Percentiles rank a stretch among this genome's conserved stretches.
Evolutionary conservation across 2,329 filamentous ascomycete genomes (phyloP).

Genomic region (Aspergillus hortae): DNA sequence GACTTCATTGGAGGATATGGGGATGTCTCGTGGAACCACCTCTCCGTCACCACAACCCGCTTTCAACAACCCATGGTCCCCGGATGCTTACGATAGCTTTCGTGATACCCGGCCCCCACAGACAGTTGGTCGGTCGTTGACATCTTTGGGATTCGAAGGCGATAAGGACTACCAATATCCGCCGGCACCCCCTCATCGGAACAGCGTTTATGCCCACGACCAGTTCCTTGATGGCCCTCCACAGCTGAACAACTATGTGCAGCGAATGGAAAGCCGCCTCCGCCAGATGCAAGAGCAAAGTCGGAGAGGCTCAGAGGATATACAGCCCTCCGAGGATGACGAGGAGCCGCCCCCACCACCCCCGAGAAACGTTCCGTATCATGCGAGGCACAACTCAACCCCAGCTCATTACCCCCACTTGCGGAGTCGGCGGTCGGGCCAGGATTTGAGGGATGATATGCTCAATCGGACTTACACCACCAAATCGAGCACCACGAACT

Average conservation of each 20-base stretch:
- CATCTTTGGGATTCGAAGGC: slow-evolving; percentile 66
- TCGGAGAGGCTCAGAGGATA: slow-evolving; percentile 43
- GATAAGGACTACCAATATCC: slow-evolving; percentile 53
- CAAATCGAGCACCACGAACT: slow-evolving; percentile 79
- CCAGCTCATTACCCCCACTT: slow-evolving; percentile 36
- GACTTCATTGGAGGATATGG: slow-evolving; percentile 87
- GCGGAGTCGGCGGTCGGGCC: slow-evolving; percentile 53
- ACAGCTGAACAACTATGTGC: slow-evolving; percentile 79
- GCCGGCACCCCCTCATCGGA: slow-evolving; percentile 54
- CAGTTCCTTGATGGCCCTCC: slow-evolving; percentile 56
- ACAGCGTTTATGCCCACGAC: slow-evolving; percentile 32
- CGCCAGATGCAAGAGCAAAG: slow-evolving; percentile 62
- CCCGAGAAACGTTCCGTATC: slow-evolving; percentile 50
- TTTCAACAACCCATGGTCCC: slow-evolving; percentile 72
- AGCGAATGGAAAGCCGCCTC: slow-evolving; percentile 84
- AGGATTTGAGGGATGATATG: slow-evolving; percentile 67
- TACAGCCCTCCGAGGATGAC: slow-evolving; percentile 48
- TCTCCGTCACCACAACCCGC: slow-evolving; percentile 55
- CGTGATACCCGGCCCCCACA: slow-evolving; percentile 30
- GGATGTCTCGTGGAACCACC: slow-evolving; percentile 53
- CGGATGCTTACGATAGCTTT: slow-evolving; percentile 71
- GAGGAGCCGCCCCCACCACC: slow-evolving; percentile 60
- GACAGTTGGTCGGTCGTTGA: slow-evolving; percentile 58
- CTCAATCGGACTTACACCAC: slow-evolving; percentile 80
- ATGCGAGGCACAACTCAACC: slow-evolving; percentile 42